Evolutionary conservation across 805 yeast genomes (phyloP).

Genomic region (Candida pini): DNA sequence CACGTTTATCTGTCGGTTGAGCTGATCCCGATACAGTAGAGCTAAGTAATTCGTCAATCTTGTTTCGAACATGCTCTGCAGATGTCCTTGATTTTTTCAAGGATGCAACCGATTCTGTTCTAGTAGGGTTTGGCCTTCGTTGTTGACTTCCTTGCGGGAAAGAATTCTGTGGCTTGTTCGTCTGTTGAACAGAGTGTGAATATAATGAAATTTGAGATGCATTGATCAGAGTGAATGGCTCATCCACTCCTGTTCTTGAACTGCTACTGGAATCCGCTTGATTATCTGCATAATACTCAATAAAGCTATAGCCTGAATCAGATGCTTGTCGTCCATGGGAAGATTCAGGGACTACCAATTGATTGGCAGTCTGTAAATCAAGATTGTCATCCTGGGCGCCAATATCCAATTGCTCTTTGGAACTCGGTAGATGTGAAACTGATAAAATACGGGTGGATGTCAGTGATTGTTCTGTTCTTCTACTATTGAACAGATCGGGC

Average conservation of each 20-base stretch:
- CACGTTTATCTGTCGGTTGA: not conserved
- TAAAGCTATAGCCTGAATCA: constrained; percentile 16
- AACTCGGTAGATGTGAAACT: too few relatives aligned
- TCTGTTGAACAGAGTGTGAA: too few relatives aligned
- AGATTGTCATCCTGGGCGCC: too few relatives aligned
- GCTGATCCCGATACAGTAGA: not conserved
- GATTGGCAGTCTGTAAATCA: too few relatives aligned
- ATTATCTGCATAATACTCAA: constrained; percentile 15
- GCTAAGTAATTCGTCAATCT: constrained; percentile 12
- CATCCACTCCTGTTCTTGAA: constrained; percentile 1
- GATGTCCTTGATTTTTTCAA: constrained; percentile 19
- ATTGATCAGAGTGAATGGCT: constrained; percentile 14
- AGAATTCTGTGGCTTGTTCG: too few relatives aligned
- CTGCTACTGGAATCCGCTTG: constrained; percentile 1
- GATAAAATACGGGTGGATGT: not conserved
- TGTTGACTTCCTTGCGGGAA: not conserved
- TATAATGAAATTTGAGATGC: not conserved
- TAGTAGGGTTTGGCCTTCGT: constrained; percentile 11
- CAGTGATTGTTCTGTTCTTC: not conserved
- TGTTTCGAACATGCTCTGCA: constrained; percentile 16
- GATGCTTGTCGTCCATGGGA: constrained; percentile 13
- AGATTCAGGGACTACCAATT: too few relatives aligned
- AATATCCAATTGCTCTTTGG: too few relatives aligned
- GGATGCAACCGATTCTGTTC: constrained; percentile 20
- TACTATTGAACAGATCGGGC: constrained; percentile 5